Evolutionary conservation across 441 rosid species (phyloP), one percentile per base, ranked within the genome.

Genomic region (Erysimum pusillum): DNA sequence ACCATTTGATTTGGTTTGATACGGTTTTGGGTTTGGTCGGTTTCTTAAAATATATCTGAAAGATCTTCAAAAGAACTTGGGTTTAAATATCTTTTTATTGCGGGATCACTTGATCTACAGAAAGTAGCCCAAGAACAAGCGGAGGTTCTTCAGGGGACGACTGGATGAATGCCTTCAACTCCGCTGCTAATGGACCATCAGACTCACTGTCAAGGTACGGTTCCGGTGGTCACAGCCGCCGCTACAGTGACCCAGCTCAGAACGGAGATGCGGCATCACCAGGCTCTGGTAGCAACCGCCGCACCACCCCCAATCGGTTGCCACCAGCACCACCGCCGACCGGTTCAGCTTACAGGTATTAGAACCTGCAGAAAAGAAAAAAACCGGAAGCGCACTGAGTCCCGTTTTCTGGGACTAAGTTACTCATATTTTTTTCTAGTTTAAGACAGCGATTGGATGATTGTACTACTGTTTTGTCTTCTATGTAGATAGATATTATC

Each of bases 81-180:
- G 5, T 25, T 13, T 62, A 8, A 53, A 34, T 15, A 15, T 45
- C 18, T 14, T 22, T 32, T 52, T 18, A 25, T 61, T 36, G 49
- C 5, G 11, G 2, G 56, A 32, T 49, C 15, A 25, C 54, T 60
- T 68, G 49, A 52, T 20, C 7, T 10, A 58, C 95, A 94, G 99
- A 96, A 45, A 91, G 89, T 80, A 93, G 97, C 84, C 95, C 98
- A 31, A 90, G 85, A 82, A 64, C 85, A 59, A 84, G 68, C 20
- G 91, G 88, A 52, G 61, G 86, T 0, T 57, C 89, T 44, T 56
- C 89, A 44, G 98, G 95, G 0, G 98, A 96, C 60, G 99, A 94
- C 69, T 97, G 99, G 99, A 94, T 97, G 81, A 85, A 89, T 80
- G 99, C 98, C 56, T 97, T 97, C 67, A 92, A 92, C 65, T 85